These are phyloP conservation scores for Chlorokybus atmophyticus DNA, from an alignment of 139 green algal species.

Conservation along the genomic window DNA sequence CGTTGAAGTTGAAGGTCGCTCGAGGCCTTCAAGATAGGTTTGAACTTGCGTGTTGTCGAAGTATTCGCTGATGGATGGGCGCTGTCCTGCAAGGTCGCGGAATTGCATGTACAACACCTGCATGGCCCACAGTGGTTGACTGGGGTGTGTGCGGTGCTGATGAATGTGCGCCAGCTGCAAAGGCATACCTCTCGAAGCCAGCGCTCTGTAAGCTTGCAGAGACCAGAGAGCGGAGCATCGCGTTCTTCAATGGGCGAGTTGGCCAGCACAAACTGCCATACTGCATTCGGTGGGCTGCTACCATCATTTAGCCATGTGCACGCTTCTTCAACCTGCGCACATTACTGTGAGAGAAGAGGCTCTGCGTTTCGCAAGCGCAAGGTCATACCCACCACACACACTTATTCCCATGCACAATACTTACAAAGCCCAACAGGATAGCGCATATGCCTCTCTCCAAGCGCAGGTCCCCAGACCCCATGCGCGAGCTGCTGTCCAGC, in stretches of 20 bases:
- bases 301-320: too few relatives aligned
- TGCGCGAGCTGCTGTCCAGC: too few relatives aligned
- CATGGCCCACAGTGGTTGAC: too few relatives aligned
- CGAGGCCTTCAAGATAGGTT: constrained; percentile 11
- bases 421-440: constrained; percentile 16
- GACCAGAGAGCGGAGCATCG: constrained; percentile 14
- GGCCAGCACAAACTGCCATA: constrained; percentile 14
- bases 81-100: constrained; percentile 5
- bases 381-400: too few relatives aligned
- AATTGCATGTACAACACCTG: constrained; percentile 16
- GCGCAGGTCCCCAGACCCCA: constrained; percentile 5
- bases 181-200: constrained; percentile 26
- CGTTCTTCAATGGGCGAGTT: constrained; percentile 12
- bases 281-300: too few relatives aligned
- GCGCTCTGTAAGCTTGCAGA: constrained; percentile 17
- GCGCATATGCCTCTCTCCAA: constrained; percentile 30
- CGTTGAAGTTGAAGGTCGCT: too few relatives aligned
- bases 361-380: too few relatives aligned
- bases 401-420: constrained; percentile 7
- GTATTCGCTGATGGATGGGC: constrained; percentile 9
- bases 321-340: too few relatives aligned
- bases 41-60: constrained; percentile 15
- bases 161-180: too few relatives aligned
- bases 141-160: too few relatives aligned
- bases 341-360: too few relatives aligned